phyloP scores from a whole-genome alignment of 2,329 filamentous ascomycete species.

The Neofusicoccum kwambonambiense region DNA sequence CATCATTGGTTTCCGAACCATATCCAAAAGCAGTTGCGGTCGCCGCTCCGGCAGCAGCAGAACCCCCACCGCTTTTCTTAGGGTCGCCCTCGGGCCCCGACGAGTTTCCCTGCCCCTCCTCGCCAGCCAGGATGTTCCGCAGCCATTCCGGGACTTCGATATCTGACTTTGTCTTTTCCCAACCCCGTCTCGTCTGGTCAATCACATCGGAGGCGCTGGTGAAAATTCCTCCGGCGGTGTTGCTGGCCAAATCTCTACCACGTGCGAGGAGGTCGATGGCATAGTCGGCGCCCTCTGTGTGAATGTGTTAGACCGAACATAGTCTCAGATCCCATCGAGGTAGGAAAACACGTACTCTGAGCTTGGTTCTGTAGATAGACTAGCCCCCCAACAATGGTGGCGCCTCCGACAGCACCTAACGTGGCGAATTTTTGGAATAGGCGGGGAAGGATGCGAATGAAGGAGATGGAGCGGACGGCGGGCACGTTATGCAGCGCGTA shows the following conservation, averaged over 20 bases:
- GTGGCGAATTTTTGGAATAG: slow-evolving; percentile 86
- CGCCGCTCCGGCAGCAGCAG: slow-evolving; percentile 65
- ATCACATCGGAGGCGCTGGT: slow-evolving; percentile 72
- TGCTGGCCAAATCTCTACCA: slow-evolving; percentile 68
- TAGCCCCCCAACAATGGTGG: slow-evolving; percentile 78
- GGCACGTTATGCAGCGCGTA: slow-evolving; percentile 82
- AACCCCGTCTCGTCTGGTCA: slow-evolving; percentile 75
- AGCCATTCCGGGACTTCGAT: slow-evolving; percentile 75
- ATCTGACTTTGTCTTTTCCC: slow-evolving; percentile 79
- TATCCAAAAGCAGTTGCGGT: slow-evolving; percentile 78
- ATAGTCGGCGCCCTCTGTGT: slow-evolving; percentile 70
- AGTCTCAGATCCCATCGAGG: neutral
- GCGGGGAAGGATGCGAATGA: slow-evolving; percentile 72
- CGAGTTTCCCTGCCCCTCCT: slow-evolving; percentile 38
- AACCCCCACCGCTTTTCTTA: slow-evolving; percentile 52
- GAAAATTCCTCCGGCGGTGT: slow-evolving; percentile 67
- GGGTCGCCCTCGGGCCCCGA: slow-evolving; percentile 46
- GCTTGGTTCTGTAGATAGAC: slow-evolving; percentile 97
- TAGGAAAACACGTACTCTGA: neutral
- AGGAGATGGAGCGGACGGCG: slow-evolving; percentile 64
- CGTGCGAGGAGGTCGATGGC: slow-evolving; percentile 72
- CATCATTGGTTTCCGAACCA: slow-evolving; percentile 63
- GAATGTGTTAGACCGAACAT: slow-evolving; percentile 38
- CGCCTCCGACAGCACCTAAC: slow-evolving; percentile 88
- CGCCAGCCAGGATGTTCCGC: slow-evolving; percentile 62